These are phyloP conservation scores for Neofusicoccum sp. DNA, from an alignment of 2,329 filamentous ascomycete genomes.

Conservation along the genomic window DNA sequence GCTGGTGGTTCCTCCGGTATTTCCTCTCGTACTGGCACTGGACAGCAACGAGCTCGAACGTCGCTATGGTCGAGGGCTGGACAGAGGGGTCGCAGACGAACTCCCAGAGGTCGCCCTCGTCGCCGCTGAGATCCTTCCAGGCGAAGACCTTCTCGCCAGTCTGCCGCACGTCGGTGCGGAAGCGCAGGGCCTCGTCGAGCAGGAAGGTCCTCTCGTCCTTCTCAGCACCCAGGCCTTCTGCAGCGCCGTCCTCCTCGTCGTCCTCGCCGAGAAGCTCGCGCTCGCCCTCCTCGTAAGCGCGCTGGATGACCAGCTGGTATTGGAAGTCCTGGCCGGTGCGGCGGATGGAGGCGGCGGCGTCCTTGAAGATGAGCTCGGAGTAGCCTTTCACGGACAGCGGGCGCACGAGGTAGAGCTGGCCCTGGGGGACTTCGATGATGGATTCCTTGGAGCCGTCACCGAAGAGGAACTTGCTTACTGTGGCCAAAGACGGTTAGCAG, in stretches of 20 bases:
- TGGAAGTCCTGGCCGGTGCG: slow-evolving; percentile 93
- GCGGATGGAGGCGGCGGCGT: slow-evolving; percentile 87
- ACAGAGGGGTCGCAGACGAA: slow-evolving; percentile 86
- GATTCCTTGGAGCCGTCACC: slow-evolving; percentile 85
- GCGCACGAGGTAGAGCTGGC: slow-evolving; percentile 94
- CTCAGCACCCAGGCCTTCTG: slow-evolving; percentile 71
- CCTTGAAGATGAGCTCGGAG: slow-evolving; percentile 98
- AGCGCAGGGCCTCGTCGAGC: slow-evolving; percentile 86
- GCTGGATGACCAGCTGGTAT: slow-evolving; percentile 94
- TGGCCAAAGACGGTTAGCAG: slow-evolving; percentile 17
- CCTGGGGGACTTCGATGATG: slow-evolving; percentile 90
- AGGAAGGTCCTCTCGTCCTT: slow-evolving; percentile 97
- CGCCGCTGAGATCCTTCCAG: slow-evolving; percentile 92
- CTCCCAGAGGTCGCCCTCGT: slow-evolving; percentile 93
- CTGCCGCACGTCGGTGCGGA: slow-evolving; percentile 78
- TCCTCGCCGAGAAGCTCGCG: slow-evolving; percentile 88
- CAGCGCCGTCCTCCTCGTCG: slow-evolving; percentile 75
- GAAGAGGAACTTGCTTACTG: slow-evolving; percentile 92
- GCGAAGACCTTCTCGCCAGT: slow-evolving; percentile 83
- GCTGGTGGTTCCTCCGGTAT: slow-evolving; percentile 75
- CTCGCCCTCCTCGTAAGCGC: slow-evolving; percentile 96
- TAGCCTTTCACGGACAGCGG: slow-evolving; percentile 95
- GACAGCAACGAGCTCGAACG: slow-evolving; percentile 78
- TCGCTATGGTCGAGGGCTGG: slow-evolving; percentile 66
- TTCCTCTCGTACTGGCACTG: slow-evolving; percentile 99